Base-by-base conservation (phyloP, 2,329 filamentous ascomycete species). In the Aspergillus tamarii region DNA sequence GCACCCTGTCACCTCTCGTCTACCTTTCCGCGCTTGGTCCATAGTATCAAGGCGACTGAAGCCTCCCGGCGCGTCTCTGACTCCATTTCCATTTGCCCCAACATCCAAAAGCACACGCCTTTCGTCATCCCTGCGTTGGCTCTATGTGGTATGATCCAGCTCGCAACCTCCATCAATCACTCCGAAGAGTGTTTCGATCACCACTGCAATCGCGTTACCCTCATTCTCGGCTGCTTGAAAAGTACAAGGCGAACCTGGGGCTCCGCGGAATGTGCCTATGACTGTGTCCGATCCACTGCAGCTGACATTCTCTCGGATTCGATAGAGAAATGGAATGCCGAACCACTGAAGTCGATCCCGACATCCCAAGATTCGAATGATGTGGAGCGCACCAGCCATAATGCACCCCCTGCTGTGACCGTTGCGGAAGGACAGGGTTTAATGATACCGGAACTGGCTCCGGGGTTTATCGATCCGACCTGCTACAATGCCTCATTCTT, bases 121-220 rank as follows among this genome's bases (percentile, higher is more conserved):
- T 76, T 78, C 36, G 66, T 73, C 16, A 71, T 77, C 14, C 68
- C 71, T 2, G 68, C 69, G 1, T 50, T 76, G 30, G 66, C 70
- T 7, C 66, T 78, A 4, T 77, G 74, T 46, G 76, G 76, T 1
- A 70, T 77, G 66, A 71, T 77, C 32, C 76, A 78, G 62, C 70
- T 78, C 4, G 74, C 74, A 6, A 77, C 76, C 0, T 71, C 68
- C 16, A 69, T 69, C 8, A 74, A 69, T n/a, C 76, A 78, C 56
- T 73, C 72, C 2, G 68, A 72, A 23, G 76, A 77, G n/a, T 78
- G 76, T 52, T 74, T 74, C n/a, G 76, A 78, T 32, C 76, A 78
- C 36, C 76, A 78, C 54, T 74, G 71, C 30, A 78, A 78, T 52
- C 72, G 76, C n/a, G 74, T 78, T 3, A 73, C 73, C 11, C 70